phyloP scores from a whole-genome alignment of 1,284 basidiomycete species.

The Veloboletus limbatus region DNA sequence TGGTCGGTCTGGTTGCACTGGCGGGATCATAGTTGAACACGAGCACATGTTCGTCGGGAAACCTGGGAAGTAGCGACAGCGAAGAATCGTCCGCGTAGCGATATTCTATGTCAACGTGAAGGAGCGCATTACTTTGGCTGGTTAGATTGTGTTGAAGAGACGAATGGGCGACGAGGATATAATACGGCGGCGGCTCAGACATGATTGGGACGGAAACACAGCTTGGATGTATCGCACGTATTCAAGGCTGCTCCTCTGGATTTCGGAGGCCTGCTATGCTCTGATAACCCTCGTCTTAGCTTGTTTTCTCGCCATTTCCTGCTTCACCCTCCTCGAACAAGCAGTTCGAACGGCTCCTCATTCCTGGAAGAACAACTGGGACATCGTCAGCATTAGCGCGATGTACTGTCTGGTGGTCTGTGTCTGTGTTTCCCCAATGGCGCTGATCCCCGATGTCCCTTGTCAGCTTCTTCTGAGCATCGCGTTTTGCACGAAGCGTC shows the following conservation, averaged over 20 bases:
- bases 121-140: slow-evolving; percentile 41
- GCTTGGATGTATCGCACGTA: slow-evolving; percentile 23
- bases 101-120: slow-evolving; percentile 77
- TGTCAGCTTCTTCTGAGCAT: slow-evolving; percentile 52
- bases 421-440: slow-evolving; percentile 3
- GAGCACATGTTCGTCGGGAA: slow-evolving; percentile 63
- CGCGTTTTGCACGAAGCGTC: slow-evolving; percentile 61
- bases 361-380: slow-evolving; percentile 58
- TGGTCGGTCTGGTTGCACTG: slow-evolving; percentile 37
- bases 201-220: slow-evolving; percentile 8
- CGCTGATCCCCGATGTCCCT: not conserved
- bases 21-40: slow-evolving; percentile 61
- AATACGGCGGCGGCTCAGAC: slow-evolving; percentile 50
- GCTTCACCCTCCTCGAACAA: slow-evolving; percentile 61
- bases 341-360: slow-evolving; percentile 60
- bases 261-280: slow-evolving; percentile 41
- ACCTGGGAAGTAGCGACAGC: slow-evolving; percentile 53
- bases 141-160: slow-evolving; percentile 37
- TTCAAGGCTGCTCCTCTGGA: slow-evolving; percentile 20
- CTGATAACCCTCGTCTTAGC: slow-evolving; percentile 52
- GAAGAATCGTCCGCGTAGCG: slow-evolving; percentile 77
- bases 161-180: slow-evolving; percentile 59
- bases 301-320: slow-evolving; percentile 59
- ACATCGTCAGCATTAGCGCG: slow-evolving; percentile 61
- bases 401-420: slow-evolving; percentile 66